Base-by-base conservation (phyloP, 2,329 filamentous ascomycete species). In the Xylogone sp. region DNA sequence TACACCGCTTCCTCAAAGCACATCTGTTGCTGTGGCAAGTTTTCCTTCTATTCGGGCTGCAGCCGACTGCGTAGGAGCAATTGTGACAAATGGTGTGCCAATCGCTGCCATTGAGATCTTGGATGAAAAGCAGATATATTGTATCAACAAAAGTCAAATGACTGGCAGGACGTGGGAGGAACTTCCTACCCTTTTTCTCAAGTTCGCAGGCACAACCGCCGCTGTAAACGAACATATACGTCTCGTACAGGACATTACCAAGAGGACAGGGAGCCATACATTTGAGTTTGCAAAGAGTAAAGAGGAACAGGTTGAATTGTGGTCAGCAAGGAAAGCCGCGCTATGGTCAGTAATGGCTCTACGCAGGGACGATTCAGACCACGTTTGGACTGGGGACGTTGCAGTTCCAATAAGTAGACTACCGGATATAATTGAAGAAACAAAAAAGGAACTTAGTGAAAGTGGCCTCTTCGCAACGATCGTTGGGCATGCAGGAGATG, bases 401-500 rank as follows among this genome's bases (percentile, higher is more conserved):
- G 88, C 88, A 0, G 89, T 94, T 2, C 89, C 89, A 0, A 86
- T 93, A 56, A 87, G 83, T 53, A 75, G 82, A 6, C 71, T 92
- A 3, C 83, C 87, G 1, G 85, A 89, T 51, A 85, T 92, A 49
- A 77, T 79, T 74, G 90, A 56, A 56, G 43, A 44, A 46, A 18
- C 87, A 56, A 95, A 96, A 72, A 87, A 88, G 65, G 89, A 95
- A 62, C 84, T 94, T 76, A 87, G 91, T 60, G 83, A 88, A 12
- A 76, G 95, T 8, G 90, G 88, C 1, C 72, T 96, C 1, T 95
- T 96, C 65, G 88, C 90, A 1, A 90, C 85, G 59, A 88, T 95
- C 21, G 75, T 96, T 2, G 92, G 92, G 6, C 92, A 97, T 64
- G 85, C 96, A 50, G 91, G 92, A 8, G 91, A 96, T 64, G 92